Evolutionary conservation across 2,329 filamentous ascomycete genomes (phyloP).

Genomic region (Cordyceps cicadae): DNA sequence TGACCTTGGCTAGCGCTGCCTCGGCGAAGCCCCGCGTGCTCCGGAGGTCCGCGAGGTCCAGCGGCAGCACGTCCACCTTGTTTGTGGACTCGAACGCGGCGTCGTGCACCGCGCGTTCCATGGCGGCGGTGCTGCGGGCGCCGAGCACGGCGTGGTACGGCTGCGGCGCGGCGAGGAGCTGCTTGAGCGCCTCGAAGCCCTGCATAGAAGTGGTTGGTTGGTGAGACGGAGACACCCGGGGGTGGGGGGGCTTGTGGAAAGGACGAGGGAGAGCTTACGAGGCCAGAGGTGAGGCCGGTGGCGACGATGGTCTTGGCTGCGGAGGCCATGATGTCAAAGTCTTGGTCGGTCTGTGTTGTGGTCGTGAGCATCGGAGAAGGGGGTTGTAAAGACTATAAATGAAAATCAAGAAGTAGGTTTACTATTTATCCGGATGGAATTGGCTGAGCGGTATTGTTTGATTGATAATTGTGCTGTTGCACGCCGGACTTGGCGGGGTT

Average conservation of each 20-base stretch:
- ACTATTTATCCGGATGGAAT: not conserved
- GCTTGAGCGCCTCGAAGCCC: constrained; percentile 46
- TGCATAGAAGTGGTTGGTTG: constrained; percentile 16
- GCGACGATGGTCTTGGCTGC: constrained; percentile 41
- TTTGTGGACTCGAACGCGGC: constrained; percentile 35
- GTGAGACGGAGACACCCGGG: constrained; percentile 1
- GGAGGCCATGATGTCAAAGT: not conserved
- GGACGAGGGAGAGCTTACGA: constrained; percentile 28
- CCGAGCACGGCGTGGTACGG: constrained; percentile 42
- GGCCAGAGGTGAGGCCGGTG: constrained; percentile 40
- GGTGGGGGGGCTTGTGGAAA: too few relatives aligned
- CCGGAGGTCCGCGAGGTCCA: constrained; percentile 39
- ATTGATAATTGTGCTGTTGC: not conserved
- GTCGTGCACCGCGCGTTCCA: constrained; percentile 33
- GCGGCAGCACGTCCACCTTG: constrained; percentile 36
- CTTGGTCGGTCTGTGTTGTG: not conserved
- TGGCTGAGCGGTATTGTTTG: not conserved
- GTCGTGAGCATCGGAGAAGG: not conserved
- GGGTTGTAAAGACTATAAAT: too few relatives aligned
- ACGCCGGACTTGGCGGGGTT: constrained; percentile 3
- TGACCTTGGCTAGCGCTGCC: constrained; percentile 33
- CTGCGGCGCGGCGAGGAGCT: constrained; percentile 36
- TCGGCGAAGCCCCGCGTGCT: constrained; percentile 39
- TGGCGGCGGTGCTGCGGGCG: constrained; percentile 34
- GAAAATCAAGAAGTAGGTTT: not conserved